These are phyloP conservation scores for Waltiozyma sp. DNA, from an alignment of 1,139 yeast species.

Conservation along the genomic window DNA sequence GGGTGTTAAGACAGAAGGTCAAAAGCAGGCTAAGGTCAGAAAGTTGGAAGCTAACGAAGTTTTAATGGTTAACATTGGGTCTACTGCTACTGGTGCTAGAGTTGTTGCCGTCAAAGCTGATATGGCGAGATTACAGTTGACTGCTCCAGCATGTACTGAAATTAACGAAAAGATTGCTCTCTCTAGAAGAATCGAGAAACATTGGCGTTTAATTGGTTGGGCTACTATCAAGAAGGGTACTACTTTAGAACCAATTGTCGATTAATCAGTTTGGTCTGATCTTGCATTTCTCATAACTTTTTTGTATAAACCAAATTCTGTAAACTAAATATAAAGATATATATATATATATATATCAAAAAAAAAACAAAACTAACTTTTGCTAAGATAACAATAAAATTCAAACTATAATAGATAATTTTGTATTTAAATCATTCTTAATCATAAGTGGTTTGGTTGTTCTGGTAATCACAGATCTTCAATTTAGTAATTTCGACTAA, in stretches of 20 bases:
- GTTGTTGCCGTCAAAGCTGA: slow-evolving; percentile 97
- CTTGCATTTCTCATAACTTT: neutral
- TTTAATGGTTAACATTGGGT: slow-evolving; percentile 97
- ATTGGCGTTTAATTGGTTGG: slow-evolving; percentile 99
- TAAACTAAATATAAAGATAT: neutral
- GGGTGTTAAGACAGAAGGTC: slow-evolving; percentile 98
- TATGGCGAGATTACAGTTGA: slow-evolving; percentile 95
- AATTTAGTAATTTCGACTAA: slow-evolving; percentile 55
- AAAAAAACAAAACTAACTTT: too few relatives aligned
- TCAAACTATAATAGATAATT: too few relatives aligned
- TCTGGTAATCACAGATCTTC: slow-evolving; percentile 72
- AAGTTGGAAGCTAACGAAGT: slow-evolving; percentile 92
- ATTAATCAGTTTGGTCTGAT: slow-evolving; percentile 3
- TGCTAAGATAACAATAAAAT: too few relatives aligned
- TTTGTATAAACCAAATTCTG: neutral
- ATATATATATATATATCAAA: neutral
- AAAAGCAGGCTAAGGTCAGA: slow-evolving; percentile 93
- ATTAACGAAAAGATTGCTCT: slow-evolving; percentile 96
- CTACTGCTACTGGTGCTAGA: slow-evolving; percentile 98
- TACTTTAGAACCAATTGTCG: slow-evolving; percentile 53
- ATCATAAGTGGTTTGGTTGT: slow-evolving; percentile 37
- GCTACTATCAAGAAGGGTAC: slow-evolving; percentile 97
- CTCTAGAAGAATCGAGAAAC: slow-evolving; percentile 98
- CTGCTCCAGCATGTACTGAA: slow-evolving; percentile 98
- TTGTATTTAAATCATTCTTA: too few relatives aligned